Base-by-base conservation (phyloP, 306 rosid species). In the Ormosia semicastrata region DNA sequence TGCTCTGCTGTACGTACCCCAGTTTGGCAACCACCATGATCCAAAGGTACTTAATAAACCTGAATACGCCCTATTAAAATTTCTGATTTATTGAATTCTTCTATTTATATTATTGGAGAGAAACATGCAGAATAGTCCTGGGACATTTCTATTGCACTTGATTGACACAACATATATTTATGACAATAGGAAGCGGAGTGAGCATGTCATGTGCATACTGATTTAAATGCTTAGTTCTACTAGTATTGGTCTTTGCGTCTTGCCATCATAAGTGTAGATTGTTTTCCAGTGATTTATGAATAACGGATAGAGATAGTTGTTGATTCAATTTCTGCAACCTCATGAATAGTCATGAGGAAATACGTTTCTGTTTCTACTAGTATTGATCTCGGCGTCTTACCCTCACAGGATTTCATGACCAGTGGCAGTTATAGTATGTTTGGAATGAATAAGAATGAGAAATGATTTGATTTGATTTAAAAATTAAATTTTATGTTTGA, bases 41-140 rank as follows among this genome's bases (percentile, higher is more conserved):
- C 43, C 17, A 17, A 29, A 44, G 37, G 52, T 32, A 41, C 54
- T 39, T 18, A 7, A 10, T 68, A 71, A 60, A 18, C 39, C 50
- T 14, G 40, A 65, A 54, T 24, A 40, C 64, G 14, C 40, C 54
- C 54, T 52, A 60, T 14, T 44, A 33, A 47, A 36, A 67, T 33
- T 18, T 69, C 11, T 64, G 60, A 15, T 81, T 67, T 52, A 4
- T 40, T 30, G 12, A 71, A 29, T 32, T 64, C 33, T 60, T 34
- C 52, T 13, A 5, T 82, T 70, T 17, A 34, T 18, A 58, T 66
- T 56, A 17, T 58, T 81, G 74, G 74, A 66, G 39, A 29, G 69
- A 77, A 81, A 39, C 57, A 36, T 77, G 18, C 71, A 67, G 43
- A 44, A n/a, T 18, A 63, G 15, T 30, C 33, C 11, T 32, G 13